Base-by-base conservation (phyloP, 1,284 basidiomycete genomes). In the Cutaneotrichosporon cavernicola region DNA sequence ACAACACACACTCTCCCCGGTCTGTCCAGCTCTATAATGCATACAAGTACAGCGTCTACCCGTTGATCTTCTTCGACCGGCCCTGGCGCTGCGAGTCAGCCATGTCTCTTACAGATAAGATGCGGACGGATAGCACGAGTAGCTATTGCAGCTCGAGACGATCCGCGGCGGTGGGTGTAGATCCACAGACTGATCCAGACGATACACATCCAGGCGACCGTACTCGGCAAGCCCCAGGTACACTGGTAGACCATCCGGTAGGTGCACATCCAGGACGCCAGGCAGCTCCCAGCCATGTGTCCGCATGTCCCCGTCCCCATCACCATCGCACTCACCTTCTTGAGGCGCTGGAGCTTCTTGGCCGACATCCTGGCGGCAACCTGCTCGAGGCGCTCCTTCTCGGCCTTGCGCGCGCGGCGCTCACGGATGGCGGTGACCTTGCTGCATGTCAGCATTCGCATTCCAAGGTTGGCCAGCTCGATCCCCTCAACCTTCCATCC, bases 281-380 rank as follows among this genome's bases (percentile, higher is more conserved):
- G 40, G 40, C 49, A 30, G 32, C 5, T 43, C n/a, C 22, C 14
- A 56, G 18, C 18, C 31, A 8, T n/a, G 16, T 10, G 16, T 16
- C n/a, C 21, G 14, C 22, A 10, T 26, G 2, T 21, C 14, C 36
- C 1, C n/a, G n/a, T 40, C 38, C 4, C 34, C 8, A 13, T 30
- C 8, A 2, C n/a, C 40, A 22, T 5, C 2, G 10, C 8, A 61
- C 63, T 49, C 62, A 80, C 77, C 78, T 81, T 81, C 69, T 76
- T 76, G 75, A 82, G 76, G 60, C 81, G 71, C 72, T 81, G 80
- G 22, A 78, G 67, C 70, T 80, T 81, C 76, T 81, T 82, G n/a
- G 77, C 80, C 8, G 75, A 77, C 80, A 81, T 81, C 72, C 73
- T 78, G 14, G 77, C 77, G 22, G 69, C 70, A 69, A 79, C 70